A percentile compares a stretch with the other conserved stretches of the same genome.
phyloP scores from a whole-genome alignment of 2,329 filamentous ascomycete genomes.

The Aspergillus pseudoviridinutans region DNA sequence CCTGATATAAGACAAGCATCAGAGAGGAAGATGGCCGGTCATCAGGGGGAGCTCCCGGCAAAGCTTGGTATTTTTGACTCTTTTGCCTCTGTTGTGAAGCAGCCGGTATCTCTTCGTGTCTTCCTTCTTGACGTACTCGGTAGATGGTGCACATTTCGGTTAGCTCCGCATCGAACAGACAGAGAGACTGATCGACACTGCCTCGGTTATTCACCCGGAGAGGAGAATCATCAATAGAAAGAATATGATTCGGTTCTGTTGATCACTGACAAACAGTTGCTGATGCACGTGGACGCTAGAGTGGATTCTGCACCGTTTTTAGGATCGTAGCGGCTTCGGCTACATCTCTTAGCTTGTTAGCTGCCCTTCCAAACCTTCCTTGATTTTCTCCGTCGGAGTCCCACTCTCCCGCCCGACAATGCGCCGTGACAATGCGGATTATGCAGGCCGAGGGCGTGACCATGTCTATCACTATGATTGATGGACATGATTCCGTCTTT shows the following conservation, averaged over 20 bases:
- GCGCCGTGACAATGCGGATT: not conserved
- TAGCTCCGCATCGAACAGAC: not conserved
- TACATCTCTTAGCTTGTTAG: not conserved
- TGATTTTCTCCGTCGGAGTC: not conserved
- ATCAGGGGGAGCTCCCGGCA: not conserved
- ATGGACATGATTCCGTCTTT: not conserved
- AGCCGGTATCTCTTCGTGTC: no score
- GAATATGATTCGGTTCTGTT: not conserved
- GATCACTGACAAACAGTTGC: not conserved
- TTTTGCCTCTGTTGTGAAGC: not conserved
- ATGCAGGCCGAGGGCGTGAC: not conserved
- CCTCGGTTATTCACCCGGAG: not conserved
- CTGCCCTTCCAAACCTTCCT: not conserved
- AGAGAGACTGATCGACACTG: not conserved
- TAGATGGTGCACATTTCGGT: not conserved
- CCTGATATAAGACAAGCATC: not conserved
- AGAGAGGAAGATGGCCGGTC: no score
- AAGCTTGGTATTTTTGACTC: not conserved
- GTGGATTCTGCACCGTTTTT: not conserved
- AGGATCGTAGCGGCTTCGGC: not conserved
- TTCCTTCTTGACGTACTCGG: not conserved
- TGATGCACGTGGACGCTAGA: not conserved
- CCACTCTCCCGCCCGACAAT: not conserved
- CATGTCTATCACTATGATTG: not conserved
- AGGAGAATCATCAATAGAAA: not conserved